Evolutionary conservation across 345 rosid genomes (phyloP).

Genomic region (Moricandia arvensis): DNA sequence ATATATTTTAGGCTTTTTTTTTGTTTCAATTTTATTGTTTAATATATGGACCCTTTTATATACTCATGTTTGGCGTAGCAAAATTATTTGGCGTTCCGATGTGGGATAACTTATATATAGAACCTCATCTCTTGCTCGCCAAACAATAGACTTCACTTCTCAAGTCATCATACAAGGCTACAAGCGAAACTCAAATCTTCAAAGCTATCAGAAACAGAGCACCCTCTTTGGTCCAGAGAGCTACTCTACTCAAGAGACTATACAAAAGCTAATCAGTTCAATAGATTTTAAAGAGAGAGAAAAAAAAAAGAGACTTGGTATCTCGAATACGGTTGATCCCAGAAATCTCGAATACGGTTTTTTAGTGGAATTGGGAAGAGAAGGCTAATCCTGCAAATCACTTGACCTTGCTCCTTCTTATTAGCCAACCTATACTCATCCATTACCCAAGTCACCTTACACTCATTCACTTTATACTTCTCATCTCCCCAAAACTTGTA

Average conservation of each 20-base stretch:
- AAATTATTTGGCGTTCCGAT: not conserved
- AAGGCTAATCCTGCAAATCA: not conserved
- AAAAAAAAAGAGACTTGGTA: no score
- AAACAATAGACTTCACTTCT: not conserved
- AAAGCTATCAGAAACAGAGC: not conserved
- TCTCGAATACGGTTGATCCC: no score
- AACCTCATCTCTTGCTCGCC: not conserved
- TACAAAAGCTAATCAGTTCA: not conserved
- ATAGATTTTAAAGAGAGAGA: not conserved
- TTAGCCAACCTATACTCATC: conserved; percentile 7
- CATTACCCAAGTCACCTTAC: not conserved
- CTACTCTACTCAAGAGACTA: no score
- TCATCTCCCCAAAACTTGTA: not conserved
- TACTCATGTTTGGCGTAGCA: not conserved
- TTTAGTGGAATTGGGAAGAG: not conserved
- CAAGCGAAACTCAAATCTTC: not conserved
- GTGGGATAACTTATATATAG: not conserved
- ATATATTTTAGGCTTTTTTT: not conserved
- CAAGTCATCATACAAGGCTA: not conserved
- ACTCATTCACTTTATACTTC: not conserved
- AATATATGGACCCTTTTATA: not conserved
- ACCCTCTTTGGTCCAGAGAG: no score
- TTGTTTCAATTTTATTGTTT: not conserved
- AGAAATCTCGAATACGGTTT: not conserved
- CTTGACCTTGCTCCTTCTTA: not conserved